These are phyloP conservation scores for Gastrodia elata DNA, from an alignment of 106 monocot genomes.

Conservation along the genomic window DNA sequence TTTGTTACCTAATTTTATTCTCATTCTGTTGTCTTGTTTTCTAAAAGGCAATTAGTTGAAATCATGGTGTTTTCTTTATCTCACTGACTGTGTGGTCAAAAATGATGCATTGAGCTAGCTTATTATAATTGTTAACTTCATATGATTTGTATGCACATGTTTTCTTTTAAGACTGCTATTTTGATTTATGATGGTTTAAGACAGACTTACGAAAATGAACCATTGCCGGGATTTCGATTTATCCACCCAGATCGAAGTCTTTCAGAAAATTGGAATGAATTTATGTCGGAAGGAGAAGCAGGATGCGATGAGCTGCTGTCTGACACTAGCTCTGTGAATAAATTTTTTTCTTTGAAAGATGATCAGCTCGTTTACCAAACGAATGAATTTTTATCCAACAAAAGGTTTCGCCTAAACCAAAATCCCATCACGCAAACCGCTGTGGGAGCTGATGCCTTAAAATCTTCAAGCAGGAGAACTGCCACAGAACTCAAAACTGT, in stretches of 20 bases:
- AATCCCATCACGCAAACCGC: slow-evolving; percentile 12
- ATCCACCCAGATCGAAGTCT: slow-evolving; percentile 39
- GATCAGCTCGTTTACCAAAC: slow-evolving; percentile 21
- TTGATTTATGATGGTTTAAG: background rate
- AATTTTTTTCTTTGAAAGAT: slow-evolving; percentile 22
- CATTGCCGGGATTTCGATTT: slow-evolving; percentile 37
- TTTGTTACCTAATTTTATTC: background rate
- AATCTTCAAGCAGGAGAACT: slow-evolving; percentile 23
- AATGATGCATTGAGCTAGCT: background rate
- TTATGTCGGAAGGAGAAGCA: slow-evolving; percentile 34
- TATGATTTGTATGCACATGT: background rate
- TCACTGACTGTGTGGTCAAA: background rate
- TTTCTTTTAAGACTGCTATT: background rate
- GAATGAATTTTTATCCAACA: slow-evolving; percentile 23
- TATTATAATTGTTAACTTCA: background rate
- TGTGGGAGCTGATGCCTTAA: slow-evolving; percentile 17
- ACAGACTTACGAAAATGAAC: slow-evolving; percentile 73
- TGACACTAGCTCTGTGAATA: slow-evolving; percentile 17
- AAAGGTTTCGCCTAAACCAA: slow-evolving; percentile 21
- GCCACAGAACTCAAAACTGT: slow-evolving; percentile 34
- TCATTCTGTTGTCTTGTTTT: background rate
- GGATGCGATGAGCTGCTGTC: slow-evolving; percentile 22
- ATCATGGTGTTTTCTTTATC: background rate
- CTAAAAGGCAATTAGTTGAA: background rate
- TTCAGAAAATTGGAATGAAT: slow-evolving; percentile 41